Conservation (phyloP, 495 filamentous ascomycete genomes). For the Penicillium verhagenii region DNA sequence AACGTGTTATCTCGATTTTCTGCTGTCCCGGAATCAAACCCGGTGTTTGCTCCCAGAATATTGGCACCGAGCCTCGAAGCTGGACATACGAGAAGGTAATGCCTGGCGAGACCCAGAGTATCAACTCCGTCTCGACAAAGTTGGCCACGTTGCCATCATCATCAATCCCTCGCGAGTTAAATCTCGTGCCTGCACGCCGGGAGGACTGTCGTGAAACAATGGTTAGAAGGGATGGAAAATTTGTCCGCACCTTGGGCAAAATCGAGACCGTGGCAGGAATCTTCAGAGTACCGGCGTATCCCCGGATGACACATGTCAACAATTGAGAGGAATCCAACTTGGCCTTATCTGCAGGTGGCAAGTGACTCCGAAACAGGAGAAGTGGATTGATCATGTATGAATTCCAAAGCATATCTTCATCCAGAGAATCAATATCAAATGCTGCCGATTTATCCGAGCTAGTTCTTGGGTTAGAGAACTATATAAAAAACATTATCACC, state of each 20-base stretch:
- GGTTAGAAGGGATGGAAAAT: slow-evolving; percentile 79
- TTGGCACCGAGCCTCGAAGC: slow-evolving; percentile 84
- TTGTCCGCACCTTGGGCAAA: slow-evolving; percentile 48
- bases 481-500: neutral
- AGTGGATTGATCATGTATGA: slow-evolving; percentile 95
- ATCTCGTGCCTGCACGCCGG: slow-evolving; percentile 86
- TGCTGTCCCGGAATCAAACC: slow-evolving; percentile 90
- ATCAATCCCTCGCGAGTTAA: slow-evolving; percentile 94
- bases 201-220: slow-evolving; percentile 92
- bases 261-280: slow-evolving; percentile 67
- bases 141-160: slow-evolving; percentile 97
- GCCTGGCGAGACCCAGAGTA: slow-evolving; percentile 67
- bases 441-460: slow-evolving; percentile 50
- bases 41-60: slow-evolving; percentile 95
- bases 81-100: slow-evolving; percentile 93
- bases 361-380: slow-evolving; percentile 78
- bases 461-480: slow-evolving; percentile 38
- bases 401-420: slow-evolving; percentile 94
- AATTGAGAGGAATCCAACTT: slow-evolving; percentile 82
- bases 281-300: slow-evolving; percentile 80
- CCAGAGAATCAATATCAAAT: slow-evolving; percentile 80
- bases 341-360: slow-evolving; percentile 67
- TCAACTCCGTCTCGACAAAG: slow-evolving; percentile 70
- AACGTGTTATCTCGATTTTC: slow-evolving; percentile 88
- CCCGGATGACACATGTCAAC: slow-evolving; percentile 89